Evolutionary conservation across 2,329 filamentous ascomycete species (phyloP).

Genomic region (Cladosporium sp.): DNA sequence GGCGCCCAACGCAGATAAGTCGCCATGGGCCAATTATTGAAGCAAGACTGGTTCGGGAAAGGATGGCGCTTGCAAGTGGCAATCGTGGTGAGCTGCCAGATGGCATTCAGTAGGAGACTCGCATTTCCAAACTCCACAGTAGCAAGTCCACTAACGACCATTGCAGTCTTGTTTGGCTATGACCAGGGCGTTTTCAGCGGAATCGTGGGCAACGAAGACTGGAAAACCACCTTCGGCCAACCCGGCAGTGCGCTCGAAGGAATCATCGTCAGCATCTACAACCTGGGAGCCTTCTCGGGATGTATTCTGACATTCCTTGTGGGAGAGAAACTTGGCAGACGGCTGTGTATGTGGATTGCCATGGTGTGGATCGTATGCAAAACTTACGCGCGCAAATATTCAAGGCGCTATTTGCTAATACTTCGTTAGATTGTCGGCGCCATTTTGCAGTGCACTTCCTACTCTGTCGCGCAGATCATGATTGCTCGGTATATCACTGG

Average conservation of each 20-base stretch:
- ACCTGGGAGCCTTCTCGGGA: conserved; percentile 34
- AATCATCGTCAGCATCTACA: conserved; percentile 41
- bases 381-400: too few species aligned
- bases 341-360: conserved; percentile 38
- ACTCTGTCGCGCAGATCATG: conserved; percentile 41
- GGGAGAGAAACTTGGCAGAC: conserved; percentile 34
- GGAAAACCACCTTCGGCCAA: conserved; percentile 36
- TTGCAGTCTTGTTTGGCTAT: conserved; percentile 27
- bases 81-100: conserved; percentile 29
- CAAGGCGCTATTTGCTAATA: neutral
- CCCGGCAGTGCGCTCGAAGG: conserved; percentile 36
- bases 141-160: neutral
- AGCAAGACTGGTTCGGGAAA: conserved; percentile 22
- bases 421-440: conserved; percentile 37
- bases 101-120: conserved; percentile 20
- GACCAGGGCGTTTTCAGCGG: conserved; percentile 32
- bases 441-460: conserved; percentile 42
- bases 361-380: conserved; percentile 40
- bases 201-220: conserved; percentile 39
- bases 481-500: conserved; percentile 46
- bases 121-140: too few species aligned
- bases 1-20: too few species aligned
- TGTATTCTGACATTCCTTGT: conserved; percentile 35
- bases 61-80: conserved; percentile 26
- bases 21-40: conserved; percentile 2